Evolutionary conservation across 2,329 filamentous ascomycete genomes (phyloP).

Genomic region (Aspergillaceae sp.): DNA sequence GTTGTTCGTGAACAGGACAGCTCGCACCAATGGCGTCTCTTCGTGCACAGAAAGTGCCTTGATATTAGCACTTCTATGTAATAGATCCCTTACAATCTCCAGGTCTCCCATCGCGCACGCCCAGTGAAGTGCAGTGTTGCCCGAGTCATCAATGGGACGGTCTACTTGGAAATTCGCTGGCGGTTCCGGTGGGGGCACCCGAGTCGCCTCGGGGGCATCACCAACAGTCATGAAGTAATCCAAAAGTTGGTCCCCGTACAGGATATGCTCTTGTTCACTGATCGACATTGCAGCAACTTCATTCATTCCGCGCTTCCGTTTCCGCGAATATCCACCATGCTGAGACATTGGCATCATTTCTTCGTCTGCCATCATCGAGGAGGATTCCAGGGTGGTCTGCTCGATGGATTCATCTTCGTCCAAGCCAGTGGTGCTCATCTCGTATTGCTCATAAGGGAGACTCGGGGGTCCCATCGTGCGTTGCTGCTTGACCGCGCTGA

Average conservation of each 20-base stretch:
- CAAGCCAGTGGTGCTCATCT: constrained; percentile 51
- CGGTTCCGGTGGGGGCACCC: constrained; percentile 58
- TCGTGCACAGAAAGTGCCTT: constrained; percentile 60
- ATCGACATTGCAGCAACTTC: constrained; percentile 48
- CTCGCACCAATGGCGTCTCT: constrained; percentile 89
- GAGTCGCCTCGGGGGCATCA: constrained; percentile 58
- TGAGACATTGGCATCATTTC: constrained; percentile 65
- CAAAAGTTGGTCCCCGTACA: constrained; percentile 86
- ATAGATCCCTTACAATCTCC: constrained; percentile 79
- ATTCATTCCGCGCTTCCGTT: constrained; percentile 68
- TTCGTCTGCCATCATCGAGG: constrained; percentile 77
- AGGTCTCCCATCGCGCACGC: constrained; percentile 95
- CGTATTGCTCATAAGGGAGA: constrained; percentile 54
- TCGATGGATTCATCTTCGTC: constrained; percentile 75
- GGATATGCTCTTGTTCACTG: constrained; percentile 73
- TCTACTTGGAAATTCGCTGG: constrained; percentile 82
- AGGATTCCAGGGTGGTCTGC: constrained; percentile 72
- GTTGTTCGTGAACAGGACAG: constrained; percentile 94
- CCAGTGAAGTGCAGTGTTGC: constrained; percentile 92
- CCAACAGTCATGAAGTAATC: constrained; percentile 92
- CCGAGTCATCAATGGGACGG: constrained; percentile 85
- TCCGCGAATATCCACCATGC: constrained; percentile 47
- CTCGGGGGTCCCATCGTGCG: constrained; percentile 28
- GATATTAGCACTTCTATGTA: constrained; percentile 68
- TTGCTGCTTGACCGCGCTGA: constrained; percentile 23